phyloP scores from a whole-genome alignment of 495 filamentous ascomycete species.

The Bacidia gigantensis region DNA sequence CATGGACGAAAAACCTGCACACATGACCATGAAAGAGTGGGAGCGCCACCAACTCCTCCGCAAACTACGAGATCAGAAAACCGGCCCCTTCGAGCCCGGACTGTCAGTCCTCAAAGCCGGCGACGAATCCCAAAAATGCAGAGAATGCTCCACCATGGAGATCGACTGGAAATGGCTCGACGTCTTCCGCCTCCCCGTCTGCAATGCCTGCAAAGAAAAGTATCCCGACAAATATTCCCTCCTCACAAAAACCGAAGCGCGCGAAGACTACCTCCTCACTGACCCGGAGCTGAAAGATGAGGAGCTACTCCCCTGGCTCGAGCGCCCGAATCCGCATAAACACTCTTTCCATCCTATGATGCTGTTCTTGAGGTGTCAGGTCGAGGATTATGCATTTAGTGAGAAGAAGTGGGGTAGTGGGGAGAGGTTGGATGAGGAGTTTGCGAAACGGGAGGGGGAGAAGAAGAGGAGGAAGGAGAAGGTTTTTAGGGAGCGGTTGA shows the following conservation, averaged over 20 bases:
- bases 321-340: constrained; percentile 88
- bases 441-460: constrained; percentile 60
- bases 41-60: constrained; percentile 61
- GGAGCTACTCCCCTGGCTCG: constrained; percentile 74
- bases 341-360: constrained; percentile 97
- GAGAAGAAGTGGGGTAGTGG: constrained; percentile 73
- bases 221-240: constrained; percentile 82
- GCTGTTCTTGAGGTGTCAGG: constrained; percentile 84
- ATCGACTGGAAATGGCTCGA: constrained; percentile 95
- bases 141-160: constrained; percentile 70
- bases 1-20: constrained; percentile 57
- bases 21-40: constrained; percentile 92
- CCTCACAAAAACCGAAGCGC: constrained; percentile 90
- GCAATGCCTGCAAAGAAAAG: constrained; percentile 71
- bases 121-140: constrained; percentile 50
- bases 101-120: constrained; percentile 48
- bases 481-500: constrained; percentile 78
- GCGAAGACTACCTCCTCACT: constrained; percentile 88
- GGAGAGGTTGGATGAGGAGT: constrained; percentile 80
- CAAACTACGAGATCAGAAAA: constrained; percentile 54
- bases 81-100: constrained; percentile 77
- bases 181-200: constrained; percentile 55
- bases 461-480: constrained; percentile 81
- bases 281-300: constrained; percentile 78
- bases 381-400: constrained; percentile 76